Evolutionary conservation across 495 filamentous ascomycete species (phyloP).

Genomic region (Patellaria atrata): DNA sequence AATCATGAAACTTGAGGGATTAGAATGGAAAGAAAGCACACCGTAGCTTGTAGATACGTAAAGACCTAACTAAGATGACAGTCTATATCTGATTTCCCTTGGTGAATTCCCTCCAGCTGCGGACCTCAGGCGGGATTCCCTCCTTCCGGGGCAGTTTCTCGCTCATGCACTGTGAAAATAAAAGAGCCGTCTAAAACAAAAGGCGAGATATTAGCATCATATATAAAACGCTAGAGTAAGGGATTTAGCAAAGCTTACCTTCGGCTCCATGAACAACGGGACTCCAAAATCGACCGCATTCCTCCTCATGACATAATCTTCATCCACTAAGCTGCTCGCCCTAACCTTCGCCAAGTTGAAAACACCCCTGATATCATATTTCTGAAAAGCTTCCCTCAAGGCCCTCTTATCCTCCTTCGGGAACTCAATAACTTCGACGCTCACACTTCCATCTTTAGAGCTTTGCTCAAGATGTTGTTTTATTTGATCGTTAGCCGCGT

Average conservation of each 20-base stretch:
- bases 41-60: too few species aligned
- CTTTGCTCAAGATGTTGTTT: conserved; percentile 67
- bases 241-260: conserved; percentile 55
- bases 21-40: too few species aligned
- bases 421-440: conserved; percentile 89
- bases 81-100: conserved; percentile 76
- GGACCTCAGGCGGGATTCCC: conserved; percentile 78
- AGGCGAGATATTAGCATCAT: conserved; percentile 11
- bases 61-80: too few species aligned
- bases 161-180: conserved; percentile 92
- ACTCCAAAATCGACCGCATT: conserved; percentile 98
- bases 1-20: too few species aligned
- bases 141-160: conserved; percentile 76
- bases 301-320: conserved; percentile 96
- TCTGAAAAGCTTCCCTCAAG: conserved; percentile 88
- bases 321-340: conserved; percentile 73
- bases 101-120: conserved; percentile 87
- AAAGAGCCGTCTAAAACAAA: conserved; percentile 61
- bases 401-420: conserved; percentile 92
- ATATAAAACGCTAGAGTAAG: conserved; percentile 4
- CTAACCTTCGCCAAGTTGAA: conserved; percentile 86
- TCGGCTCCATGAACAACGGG: conserved; percentile 96
- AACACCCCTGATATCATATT: conserved; percentile 87
- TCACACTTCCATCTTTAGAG: conserved; percentile 43
- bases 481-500: conserved; percentile 63